These are phyloP conservation scores for Populus nigra DNA, from an alignment of 345 rosid genomes.

Conservation along the genomic window DNA sequence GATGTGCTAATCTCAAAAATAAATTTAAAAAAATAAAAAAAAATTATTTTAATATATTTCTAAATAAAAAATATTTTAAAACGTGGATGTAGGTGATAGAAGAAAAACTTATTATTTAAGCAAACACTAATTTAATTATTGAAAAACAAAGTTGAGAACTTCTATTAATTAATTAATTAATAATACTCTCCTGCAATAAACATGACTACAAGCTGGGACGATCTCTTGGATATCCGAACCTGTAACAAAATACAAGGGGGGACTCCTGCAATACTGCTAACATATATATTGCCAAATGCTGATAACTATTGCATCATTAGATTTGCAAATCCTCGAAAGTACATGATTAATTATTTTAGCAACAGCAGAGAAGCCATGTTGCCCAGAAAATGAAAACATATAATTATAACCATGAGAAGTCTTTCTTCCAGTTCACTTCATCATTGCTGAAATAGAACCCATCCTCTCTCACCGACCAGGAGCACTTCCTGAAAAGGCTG, in stretches of 20 bases:
- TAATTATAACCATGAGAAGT: constrained; percentile 56
- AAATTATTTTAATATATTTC: too few species aligned
- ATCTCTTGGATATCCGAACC: too few species aligned
- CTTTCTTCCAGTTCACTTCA: constrained; percentile 78
- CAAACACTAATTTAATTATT: background rate
- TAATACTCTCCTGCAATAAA: background rate
- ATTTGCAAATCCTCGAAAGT: background rate
- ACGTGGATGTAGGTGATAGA: background rate
- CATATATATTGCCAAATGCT: too few species aligned
- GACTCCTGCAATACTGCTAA: too few species aligned
- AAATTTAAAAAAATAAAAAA: too few species aligned
- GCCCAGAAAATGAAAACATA: background rate
- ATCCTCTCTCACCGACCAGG: constrained; percentile 85
- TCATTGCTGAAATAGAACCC: constrained; percentile 83
- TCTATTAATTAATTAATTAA: too few species aligned
- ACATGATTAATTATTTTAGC: too few species aligned
- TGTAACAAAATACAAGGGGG: too few species aligned
- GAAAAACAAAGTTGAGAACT: background rate
- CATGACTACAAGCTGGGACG: too few species aligned
- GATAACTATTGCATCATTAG: background rate
- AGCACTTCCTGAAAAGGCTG: constrained; percentile 58
- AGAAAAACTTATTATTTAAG: background rate
- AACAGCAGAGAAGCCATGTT: background rate
- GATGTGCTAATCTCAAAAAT: accelerated
- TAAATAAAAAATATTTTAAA: too few species aligned